phyloP scores from a whole-genome alignment of 1,284 basidiomycete genomes.

The Puccinia novopanici region DNA sequence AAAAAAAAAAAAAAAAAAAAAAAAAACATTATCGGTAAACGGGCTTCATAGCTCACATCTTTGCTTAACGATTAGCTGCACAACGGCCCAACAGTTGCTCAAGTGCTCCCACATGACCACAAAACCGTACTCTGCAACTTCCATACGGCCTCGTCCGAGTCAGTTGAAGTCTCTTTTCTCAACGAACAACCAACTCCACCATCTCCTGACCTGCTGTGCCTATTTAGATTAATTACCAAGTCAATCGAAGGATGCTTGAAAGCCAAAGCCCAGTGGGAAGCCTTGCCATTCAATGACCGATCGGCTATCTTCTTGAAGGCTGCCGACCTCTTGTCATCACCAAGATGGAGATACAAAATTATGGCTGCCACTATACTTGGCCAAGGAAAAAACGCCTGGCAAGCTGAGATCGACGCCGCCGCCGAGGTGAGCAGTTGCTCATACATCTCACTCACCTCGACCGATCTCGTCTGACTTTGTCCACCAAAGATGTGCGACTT shows the following conservation, averaged over 20 bases:
- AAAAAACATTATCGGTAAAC: too few species aligned
- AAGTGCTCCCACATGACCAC: conserved; percentile 81
- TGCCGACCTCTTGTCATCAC: conserved; percentile 51
- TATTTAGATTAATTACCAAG: conserved; percentile 65
- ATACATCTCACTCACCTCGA: not conserved
- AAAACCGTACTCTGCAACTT: conserved; percentile 78
- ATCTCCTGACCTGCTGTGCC: not conserved
- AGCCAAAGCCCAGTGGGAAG: conserved; percentile 86
- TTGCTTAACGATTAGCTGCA: conserved; percentile 66
- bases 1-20: too few species aligned
- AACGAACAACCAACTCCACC: not conserved
- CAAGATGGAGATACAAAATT: conserved; percentile 75
- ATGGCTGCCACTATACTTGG: conserved; percentile 97
- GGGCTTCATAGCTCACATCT: too few species aligned
- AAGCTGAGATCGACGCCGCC: conserved; percentile 98
- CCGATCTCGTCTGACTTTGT: not conserved
- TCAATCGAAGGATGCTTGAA: conserved; percentile 87
- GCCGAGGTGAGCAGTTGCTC: conserved; percentile 71
- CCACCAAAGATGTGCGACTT: conserved; percentile 77
- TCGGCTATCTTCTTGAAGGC: conserved; percentile 94
- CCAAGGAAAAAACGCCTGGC: conserved; percentile 99
- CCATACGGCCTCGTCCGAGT: conserved; percentile 80
- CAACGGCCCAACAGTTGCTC: conserved; percentile 77
- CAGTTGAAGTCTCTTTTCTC: not conserved
- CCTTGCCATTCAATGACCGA: conserved; percentile 90